These are phyloP conservation scores for Sclerotinia sclerotiorum DNA, from an alignment of 2,329 filamentous ascomycete genomes.

Conservation along the genomic window DNA sequence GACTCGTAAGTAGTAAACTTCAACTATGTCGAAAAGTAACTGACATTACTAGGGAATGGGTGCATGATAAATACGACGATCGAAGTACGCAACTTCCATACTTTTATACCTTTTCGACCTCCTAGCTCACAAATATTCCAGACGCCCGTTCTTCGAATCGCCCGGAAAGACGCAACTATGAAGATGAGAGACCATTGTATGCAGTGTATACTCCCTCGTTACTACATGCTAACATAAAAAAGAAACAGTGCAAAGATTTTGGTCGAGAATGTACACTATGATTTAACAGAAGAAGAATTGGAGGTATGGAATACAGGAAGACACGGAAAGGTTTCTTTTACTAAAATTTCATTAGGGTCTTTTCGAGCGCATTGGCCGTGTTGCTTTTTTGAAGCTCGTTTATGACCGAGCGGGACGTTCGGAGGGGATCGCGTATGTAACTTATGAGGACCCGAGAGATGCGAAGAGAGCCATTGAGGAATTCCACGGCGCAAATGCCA, in stretches of 20 bases:
- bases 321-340: background rate
- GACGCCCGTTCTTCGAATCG: slow-evolving; percentile 30
- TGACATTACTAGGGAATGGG: slow-evolving; percentile 70
- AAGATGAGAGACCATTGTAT: slow-evolving; percentile 17
- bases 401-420: slow-evolving; percentile 90
- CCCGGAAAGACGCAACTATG: slow-evolving; percentile 13
- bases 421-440: slow-evolving; percentile 80
- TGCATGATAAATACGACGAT: slow-evolving; percentile 86
- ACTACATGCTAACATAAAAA: slow-evolving; percentile 42
- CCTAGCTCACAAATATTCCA: slow-evolving; percentile 33
- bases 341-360: slow-evolving; percentile 60
- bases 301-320: slow-evolving; percentile 53
- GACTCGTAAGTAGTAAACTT: slow-evolving; percentile 58
- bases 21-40: background rate
- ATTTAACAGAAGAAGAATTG: slow-evolving; percentile 81
- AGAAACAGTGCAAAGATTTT: slow-evolving; percentile 67
- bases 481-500: slow-evolving; percentile 88
- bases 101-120: slow-evolving; percentile 12
- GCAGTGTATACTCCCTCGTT: background rate
- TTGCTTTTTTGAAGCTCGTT: slow-evolving; percentile 66
- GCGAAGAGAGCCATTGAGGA: slow-evolving; percentile 73
- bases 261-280: slow-evolving; percentile 90
- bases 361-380: slow-evolving; percentile 73
- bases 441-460: slow-evolving; percentile 69
- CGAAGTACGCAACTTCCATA: slow-evolving; percentile 48